These are phyloP conservation scores for Xylaria digitata DNA, from an alignment of 2,329 filamentous ascomycete genomes.

Conservation along the genomic window DNA sequence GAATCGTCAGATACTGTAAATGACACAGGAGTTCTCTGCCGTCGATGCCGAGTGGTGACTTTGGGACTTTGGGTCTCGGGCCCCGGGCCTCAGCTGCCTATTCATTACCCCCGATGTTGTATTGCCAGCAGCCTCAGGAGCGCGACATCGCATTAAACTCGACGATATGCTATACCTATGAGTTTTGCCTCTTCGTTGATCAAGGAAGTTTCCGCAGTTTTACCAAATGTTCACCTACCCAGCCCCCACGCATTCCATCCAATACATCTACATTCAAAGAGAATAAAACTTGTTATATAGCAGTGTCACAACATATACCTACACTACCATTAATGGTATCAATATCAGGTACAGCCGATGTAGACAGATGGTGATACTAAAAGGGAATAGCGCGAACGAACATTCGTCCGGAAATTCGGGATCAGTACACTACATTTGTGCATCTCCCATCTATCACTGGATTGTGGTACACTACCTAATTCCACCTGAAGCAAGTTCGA, in stretches of 20 bases:
- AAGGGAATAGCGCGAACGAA: conserved; percentile 7
- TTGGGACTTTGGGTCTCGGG: not conserved
- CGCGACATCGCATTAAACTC: conserved; percentile 9
- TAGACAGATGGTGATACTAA: conserved; percentile 2
- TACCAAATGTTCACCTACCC: not conserved
- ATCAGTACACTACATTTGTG: not conserved
- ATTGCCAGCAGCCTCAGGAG: conserved; percentile 24
- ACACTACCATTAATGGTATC: no score
- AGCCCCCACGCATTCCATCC: not conserved
- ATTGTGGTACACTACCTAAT: no score
- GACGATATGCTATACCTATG: conserved; percentile 2
- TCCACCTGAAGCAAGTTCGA: no score
- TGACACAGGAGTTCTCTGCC: conserved; percentile 9
- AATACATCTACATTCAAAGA: not conserved
- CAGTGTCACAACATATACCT: no score
- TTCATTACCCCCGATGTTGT: not conserved
- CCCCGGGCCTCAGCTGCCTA: conserved; percentile 1
- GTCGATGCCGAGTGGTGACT: conserved; percentile 6
- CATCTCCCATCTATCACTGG: no score
- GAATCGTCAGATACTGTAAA: conserved; percentile 6
- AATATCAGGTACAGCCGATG: not conserved
- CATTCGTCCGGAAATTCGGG: conserved; percentile 26
- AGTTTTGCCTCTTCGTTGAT: conserved; percentile 19
- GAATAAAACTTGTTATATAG: no score
- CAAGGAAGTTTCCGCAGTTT: not conserved